Conservation (phyloP, 2,329 filamentous ascomycete genomes). For the Diaporthe longicolla region DNA sequence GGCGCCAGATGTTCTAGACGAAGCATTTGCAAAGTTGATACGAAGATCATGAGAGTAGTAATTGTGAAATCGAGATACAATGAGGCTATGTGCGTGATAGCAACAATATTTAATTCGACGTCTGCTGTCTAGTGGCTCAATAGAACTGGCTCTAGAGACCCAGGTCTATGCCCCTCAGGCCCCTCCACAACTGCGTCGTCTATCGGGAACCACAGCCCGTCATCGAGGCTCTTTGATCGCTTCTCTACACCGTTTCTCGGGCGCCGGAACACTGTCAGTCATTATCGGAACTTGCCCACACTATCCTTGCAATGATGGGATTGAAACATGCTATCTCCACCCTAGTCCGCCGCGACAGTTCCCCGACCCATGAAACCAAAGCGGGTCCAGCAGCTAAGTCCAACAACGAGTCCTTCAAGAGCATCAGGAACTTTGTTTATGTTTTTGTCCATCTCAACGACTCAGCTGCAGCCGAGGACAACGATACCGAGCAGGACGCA, state of each 20-base stretch:
- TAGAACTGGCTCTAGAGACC: no score
- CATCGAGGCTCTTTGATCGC: neutral
- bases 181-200: neutral
- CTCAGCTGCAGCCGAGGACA: neutral
- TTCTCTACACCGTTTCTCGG: neutral
- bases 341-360: conserved; percentile 10
- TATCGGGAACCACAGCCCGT: conserved; percentile 19
- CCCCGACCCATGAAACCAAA: conserved; percentile 5
- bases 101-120: neutral
- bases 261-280: conserved; percentile 13
- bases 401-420: conserved; percentile 18
- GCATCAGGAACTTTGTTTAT: conserved; percentile 9
- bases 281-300: neutral
- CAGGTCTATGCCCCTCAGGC: neutral
- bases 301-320: conserved; percentile 11
- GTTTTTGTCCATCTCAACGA: conserved; percentile 15
- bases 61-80: neutral
- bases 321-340: conserved; percentile 29
- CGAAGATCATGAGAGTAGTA: neutral
- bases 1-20: neutral
- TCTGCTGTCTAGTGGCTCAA: neutral
- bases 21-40: neutral
- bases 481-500: neutral
- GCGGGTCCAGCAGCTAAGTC: neutral
- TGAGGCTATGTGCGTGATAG: neutral